These are phyloP conservation scores for Hydnomerulius pinastri DNA, from an alignment of 768 basidiomycete genomes.

Conservation along the genomic window DNA sequence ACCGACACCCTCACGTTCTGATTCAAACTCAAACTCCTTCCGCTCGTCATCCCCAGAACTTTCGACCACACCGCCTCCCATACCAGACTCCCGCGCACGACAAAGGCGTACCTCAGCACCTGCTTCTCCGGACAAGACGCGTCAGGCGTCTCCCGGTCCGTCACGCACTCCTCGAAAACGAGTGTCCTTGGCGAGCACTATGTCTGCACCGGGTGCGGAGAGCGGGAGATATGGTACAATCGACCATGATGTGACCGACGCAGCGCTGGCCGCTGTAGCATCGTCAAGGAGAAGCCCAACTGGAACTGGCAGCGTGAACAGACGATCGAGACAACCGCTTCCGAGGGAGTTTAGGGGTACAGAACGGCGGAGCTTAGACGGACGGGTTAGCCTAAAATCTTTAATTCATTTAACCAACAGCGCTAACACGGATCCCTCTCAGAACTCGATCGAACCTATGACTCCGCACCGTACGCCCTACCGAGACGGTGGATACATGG, in stretches of 20 bases:
- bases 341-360: constrained; percentile 50
- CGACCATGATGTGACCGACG: constrained; percentile 46
- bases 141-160: constrained; percentile 40
- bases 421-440: constrained; percentile 1
- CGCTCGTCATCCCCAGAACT: constrained; percentile 42
- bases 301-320: constrained; percentile 27
- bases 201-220: constrained; percentile 28
- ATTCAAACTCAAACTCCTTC: constrained; percentile 31
- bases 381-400: constrained; percentile 42
- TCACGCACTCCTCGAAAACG: constrained; percentile 46
- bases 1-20: constrained; percentile 31
- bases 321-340: constrained; percentile 50
- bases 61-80: constrained; percentile 38
- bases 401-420: constrained; percentile 1
- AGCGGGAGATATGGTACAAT: constrained; percentile 23
- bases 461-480: constrained; percentile 37
- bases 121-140: constrained; percentile 41
- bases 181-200: constrained; percentile 37
- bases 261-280: constrained; percentile 63
- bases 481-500: constrained; percentile 23
- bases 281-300: constrained; percentile 55
- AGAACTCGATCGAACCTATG: constrained; percentile 39
- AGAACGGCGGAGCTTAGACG: constrained; percentile 40
- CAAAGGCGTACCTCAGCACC: constrained; percentile 52
- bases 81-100: constrained; percentile 28